phyloP scores from a whole-genome alignment of 345 rosid genomes.

The Clausena lansium region DNA sequence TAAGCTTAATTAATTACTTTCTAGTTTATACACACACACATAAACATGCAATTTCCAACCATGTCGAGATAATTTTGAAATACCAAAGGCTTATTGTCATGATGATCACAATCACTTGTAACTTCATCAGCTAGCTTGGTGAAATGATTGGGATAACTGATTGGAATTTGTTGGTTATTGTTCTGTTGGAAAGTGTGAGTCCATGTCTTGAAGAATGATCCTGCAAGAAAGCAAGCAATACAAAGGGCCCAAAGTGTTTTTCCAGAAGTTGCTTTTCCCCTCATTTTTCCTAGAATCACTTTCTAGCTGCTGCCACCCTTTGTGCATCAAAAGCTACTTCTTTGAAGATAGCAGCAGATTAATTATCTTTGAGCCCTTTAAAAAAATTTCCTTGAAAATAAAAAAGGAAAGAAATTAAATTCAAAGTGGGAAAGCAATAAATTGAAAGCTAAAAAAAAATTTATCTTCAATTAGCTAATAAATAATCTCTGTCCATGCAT shows the following conservation, averaged over 20 bases:
- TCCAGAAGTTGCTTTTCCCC: slow-evolving; percentile 61
- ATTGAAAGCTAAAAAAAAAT: background rate
- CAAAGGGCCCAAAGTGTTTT: slow-evolving; percentile 61
- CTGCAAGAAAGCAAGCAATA: slow-evolving; percentile 69
- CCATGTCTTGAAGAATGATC: slow-evolving; percentile 60
- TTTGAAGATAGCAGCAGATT: background rate
- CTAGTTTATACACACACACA: background rate
- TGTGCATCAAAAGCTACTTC: background rate
- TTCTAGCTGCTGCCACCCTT: slow-evolving; percentile 10
- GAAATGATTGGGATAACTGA: slow-evolving; percentile 22
- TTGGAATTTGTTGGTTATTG: slow-evolving; percentile 20
- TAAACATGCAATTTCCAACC: background rate
- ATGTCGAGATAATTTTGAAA: background rate
- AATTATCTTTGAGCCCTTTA: background rate
- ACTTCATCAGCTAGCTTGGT: slow-evolving; percentile 18
- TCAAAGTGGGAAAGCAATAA: background rate
- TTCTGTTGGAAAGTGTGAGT: background rate
- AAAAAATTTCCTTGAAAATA: background rate
- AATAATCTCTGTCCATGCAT: too few relatives aligned
- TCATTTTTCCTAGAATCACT: slow-evolving; percentile 48
- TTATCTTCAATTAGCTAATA: too few relatives aligned
- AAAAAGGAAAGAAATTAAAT: background rate
- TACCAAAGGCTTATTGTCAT: background rate
- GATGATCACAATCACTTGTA: slow-evolving; percentile 52
- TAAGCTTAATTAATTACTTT: background rate